Base-by-base conservation (phyloP, 2,329 filamentous ascomycete species). In the Simplicillium aogashimaense region DNA sequence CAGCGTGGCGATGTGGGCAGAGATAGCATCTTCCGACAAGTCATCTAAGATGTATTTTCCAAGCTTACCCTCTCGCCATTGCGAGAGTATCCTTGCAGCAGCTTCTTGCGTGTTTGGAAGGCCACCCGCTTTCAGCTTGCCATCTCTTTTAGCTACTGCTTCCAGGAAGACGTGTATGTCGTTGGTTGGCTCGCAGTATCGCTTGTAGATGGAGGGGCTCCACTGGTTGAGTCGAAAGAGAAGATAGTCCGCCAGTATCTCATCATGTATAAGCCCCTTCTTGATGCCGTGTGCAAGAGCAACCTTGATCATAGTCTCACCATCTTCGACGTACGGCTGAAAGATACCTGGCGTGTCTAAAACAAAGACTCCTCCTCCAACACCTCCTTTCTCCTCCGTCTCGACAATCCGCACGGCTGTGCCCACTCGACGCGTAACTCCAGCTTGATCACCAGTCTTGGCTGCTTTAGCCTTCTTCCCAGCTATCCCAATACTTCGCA, bases 301-400 rank as follows among this genome's bases (percentile, higher is more conserved):
- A n/a, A 98, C 74, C 62, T 95, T 97, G 46, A 98, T 69, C 92
- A 98, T 98, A 35, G 81, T 78, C 57, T 92, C 83, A 13, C 84
- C 74, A 53, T 94, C 78, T 0, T 82, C 75, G 20, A 97, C 83
- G 57, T 94, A 95, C 0, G 92, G 92, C 43, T 95, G 78, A 60
- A 97, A 98, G 8, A 98, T 89, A 36, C 92, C 92, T 0, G 92
- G 92, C 0, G 90, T 95, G 61, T 98, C 92, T 36, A 94, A 67
- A 34, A 97, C 65, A 57, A 92, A 95, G 5, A 95, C 81, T 34
- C 81, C 82, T 35, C 74, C 68, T 17, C 68, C 70, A 16, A 68
- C 52, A 3, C 53, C 60, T 14, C 59, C 65, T 45, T 51, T 63
- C 46, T 63, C 71, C 64, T 51, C 54, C 1, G 56, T 42, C 16